phyloP scores from a whole-genome alignment of 164 flowering plant species.

The Magnolia kwangsiensis region DNA sequence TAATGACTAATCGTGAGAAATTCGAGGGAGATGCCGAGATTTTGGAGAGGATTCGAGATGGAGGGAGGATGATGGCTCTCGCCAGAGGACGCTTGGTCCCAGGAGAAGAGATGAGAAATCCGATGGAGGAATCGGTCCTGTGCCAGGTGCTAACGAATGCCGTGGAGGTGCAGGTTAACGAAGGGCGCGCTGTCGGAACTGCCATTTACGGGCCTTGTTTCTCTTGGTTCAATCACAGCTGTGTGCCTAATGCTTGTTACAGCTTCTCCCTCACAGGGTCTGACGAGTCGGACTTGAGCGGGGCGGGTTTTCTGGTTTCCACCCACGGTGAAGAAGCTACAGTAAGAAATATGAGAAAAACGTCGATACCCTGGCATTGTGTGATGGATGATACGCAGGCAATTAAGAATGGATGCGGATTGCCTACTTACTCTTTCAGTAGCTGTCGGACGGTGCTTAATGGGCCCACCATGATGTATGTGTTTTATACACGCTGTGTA shows the following conservation, averaged over 20 bases:
- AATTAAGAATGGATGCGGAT: too few species aligned
- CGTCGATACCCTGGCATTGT: background rate
- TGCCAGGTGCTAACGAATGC: constrained; percentile 64
- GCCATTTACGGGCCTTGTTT: constrained; percentile 54
- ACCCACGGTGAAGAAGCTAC: constrained; percentile 14
- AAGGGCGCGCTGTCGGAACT: constrained; percentile 35
- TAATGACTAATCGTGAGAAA: constrained; percentile 41
- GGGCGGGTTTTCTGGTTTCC: constrained; percentile 18
- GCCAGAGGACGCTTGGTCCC: constrained; percentile 21
- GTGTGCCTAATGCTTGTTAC: constrained; percentile 74
- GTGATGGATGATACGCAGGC: too few species aligned
- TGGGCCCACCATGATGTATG: too few species aligned
- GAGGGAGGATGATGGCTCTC: constrained; percentile 37
- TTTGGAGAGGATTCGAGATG: constrained; percentile 28
- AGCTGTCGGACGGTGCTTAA: too few species aligned
- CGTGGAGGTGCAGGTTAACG: constrained; percentile 53
- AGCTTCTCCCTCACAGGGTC: constrained; percentile 29
- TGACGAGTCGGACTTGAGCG: constrained; percentile 1
- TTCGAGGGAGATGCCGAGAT: constrained; percentile 22
- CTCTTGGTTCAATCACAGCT: constrained; percentile 85
- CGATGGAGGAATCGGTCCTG: constrained; percentile 39
- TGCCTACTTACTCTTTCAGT: too few species aligned
- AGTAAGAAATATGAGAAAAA: constrained; percentile 4
- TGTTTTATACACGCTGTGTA: too few species aligned
- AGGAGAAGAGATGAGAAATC: background rate